Percentiles rank a stretch among this genome's conserved stretches.
These are phyloP conservation scores for Flueggea neowawraea DNA, from an alignment of 441 rosid genomes.

Conservation along the genomic window DNA sequence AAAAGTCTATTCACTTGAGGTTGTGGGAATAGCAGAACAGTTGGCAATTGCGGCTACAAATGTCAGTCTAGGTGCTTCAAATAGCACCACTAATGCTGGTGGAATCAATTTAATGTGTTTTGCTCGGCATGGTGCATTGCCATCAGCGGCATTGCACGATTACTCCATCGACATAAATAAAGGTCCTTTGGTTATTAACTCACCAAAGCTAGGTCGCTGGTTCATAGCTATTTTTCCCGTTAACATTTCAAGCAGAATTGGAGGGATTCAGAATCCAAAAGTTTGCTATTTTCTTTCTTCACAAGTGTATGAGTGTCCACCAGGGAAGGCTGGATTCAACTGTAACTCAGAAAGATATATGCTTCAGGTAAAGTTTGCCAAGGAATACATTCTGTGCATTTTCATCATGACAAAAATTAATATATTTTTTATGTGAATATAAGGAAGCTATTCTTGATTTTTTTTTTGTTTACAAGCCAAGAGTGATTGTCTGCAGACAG, in stretches of 20 bases:
- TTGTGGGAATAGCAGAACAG: conserved; percentile 56
- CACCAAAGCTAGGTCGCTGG: conserved; percentile 86
- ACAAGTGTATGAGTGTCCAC: conserved; percentile 64
- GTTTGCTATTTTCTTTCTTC: conserved; percentile 70
- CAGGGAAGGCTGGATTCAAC: conserved; percentile 74
- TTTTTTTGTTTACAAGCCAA: conserved; percentile 25
- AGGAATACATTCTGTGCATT: neutral
- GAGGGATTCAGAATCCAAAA: conserved; percentile 30
- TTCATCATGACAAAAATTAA: neutral
- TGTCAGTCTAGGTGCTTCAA: conserved; percentile 28
- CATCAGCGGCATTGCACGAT: conserved; percentile 64
- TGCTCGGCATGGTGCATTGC: conserved; percentile 77
- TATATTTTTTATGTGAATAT: no score
- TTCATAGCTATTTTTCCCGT: conserved; percentile 49
- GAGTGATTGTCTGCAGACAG: conserved; percentile 65
- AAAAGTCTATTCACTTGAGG: conserved; percentile 65
- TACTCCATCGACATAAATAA: conserved; percentile 60
- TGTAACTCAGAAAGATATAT: conserved; percentile 62
- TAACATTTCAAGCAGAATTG: conserved; percentile 42
- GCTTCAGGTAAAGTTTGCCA: conserved; percentile 57
- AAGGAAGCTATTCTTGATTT: neutral
- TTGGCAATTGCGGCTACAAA: conserved; percentile 44
- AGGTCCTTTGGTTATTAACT: conserved; percentile 53
- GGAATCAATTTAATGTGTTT: conserved; percentile 52
- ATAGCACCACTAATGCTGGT: conserved; percentile 21